phyloP scores from a whole-genome alignment of 2,329 filamentous ascomycete species.

The Colletotrichum salicis region DNA sequence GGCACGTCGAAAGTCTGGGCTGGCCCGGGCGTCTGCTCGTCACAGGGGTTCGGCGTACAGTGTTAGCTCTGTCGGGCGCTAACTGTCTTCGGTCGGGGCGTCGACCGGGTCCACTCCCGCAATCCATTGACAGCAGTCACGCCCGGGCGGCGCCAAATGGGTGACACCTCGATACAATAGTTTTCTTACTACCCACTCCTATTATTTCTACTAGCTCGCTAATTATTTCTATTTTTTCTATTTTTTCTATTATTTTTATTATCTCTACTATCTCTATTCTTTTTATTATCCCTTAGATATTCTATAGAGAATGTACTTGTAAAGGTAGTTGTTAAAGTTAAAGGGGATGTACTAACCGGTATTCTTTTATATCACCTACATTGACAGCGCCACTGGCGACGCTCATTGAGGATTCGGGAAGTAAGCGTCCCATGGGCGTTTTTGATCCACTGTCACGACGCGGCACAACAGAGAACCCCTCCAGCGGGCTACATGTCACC shows the following conservation, averaged over 20 bases:
- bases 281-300: no score
- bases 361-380: no score
- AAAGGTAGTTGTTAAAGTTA: no score
- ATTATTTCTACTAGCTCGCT: no score
- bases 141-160: background rate
- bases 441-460: background rate
- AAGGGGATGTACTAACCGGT: no score
- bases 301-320: no score
- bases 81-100: conserved; percentile 17
- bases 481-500: background rate
- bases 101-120: conserved; percentile 18
- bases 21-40: conserved; percentile 11
- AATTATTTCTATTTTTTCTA: no score
- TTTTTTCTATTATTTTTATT: no score
- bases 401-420: background rate
- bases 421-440: background rate
- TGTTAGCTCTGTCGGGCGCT: background rate
- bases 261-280: no score
- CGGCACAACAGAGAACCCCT: background rate
- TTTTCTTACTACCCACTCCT: no score
- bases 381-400: background rate
- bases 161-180: no score
- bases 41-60: conserved; percentile 20
- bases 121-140: conserved; percentile 1
- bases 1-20: conserved; percentile 9